Base-by-base conservation (phyloP, 1,139 yeast species). In the Taphrina sp. region DNA sequence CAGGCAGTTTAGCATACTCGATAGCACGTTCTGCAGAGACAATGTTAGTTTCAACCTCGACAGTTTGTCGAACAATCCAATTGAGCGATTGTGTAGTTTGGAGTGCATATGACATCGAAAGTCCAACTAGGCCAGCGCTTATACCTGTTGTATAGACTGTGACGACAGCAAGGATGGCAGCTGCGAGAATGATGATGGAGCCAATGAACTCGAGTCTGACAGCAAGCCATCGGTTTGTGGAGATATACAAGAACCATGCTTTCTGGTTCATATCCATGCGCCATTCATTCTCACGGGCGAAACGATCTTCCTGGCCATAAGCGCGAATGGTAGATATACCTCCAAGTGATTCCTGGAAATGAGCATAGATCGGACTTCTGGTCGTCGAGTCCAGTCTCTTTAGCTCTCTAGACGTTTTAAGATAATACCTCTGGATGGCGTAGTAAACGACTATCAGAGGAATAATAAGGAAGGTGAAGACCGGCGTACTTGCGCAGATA, bases 371-470 rank as follows among this genome's bases (percentile, higher is more conserved):
- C 28, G 98, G 98, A 7, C 96, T 87, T 70, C 88, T 80, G 0
- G 97, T 86, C 35, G 89, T 86, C 14, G 96, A 87, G 66, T 92
- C 97, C 65, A 92, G 76, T 70, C 99, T 83, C 75, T 95, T 89
- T 67, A 89, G 77, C 70, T 92, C 98, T 71, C 99, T 80, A 1
- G 96, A 88, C 0, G 97, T 86, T 61, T 83, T 79, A 74, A 90
- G 72, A 67, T 92, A 94, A 71, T 85, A 92, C 65, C 84, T 85
- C 72, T 94, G 98, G 68, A 87, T 90, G 69, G 83, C 86, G 57
- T 81, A 70, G 71, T 92, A 92, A 58, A 92, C 73, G 36, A 82
- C 70, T 41, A 80, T 75, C 65, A 92, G 72, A 34, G 97, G 97
- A 24, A 80, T 60, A 51, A 87, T 76, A 57, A 92, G 69, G 61